Conservation (phyloP, 2,329 filamentous ascomycete genomes). For the Ceratocystis diversiconidia region DNA sequence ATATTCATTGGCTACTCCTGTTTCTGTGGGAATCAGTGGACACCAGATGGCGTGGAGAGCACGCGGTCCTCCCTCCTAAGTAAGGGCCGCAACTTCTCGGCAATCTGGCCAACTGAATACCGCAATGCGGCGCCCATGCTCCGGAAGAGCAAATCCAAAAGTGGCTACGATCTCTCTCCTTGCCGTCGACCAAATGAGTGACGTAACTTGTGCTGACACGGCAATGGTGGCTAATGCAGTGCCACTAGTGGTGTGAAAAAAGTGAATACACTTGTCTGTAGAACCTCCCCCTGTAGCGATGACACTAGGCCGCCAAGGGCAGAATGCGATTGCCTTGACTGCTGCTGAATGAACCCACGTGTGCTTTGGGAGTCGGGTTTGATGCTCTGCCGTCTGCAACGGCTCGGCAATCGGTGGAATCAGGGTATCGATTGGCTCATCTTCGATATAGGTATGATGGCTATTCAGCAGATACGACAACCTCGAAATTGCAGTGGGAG, state of each 20-base stretch:
- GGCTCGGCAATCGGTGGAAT: constrained; percentile 12
- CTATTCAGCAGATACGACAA: constrained; percentile 1
- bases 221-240: constrained; percentile 78
- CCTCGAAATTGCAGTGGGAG: constrained; percentile 3
- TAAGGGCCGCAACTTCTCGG: constrained; percentile 67
- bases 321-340: constrained; percentile 93
- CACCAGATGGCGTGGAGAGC: constrained; percentile 83
- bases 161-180: constrained; percentile 81
- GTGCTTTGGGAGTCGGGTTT: constrained; percentile 31
- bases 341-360: constrained; percentile 70
- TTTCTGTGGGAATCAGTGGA: constrained; percentile 36
- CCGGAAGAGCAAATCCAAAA: constrained; percentile 83
- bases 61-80: constrained; percentile 65
- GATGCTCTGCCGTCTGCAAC: not conserved
- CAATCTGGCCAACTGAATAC: constrained; percentile 93
- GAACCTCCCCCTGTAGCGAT: constrained; percentile 85
- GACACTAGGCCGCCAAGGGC: constrained; percentile 78
- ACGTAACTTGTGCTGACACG: constrained; percentile 85
- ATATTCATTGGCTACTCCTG: constrained; percentile 21
- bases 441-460: constrained; percentile 3
- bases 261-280: constrained; percentile 91
- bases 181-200: constrained; percentile 76
- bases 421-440: constrained; percentile 2
- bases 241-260: constrained; percentile 77
- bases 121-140: constrained; percentile 77